Evolutionary conservation across 768 basidiomycete species (phyloP), one percentile per base, ranked within the genome.

Genomic region (Phylloporus sp.): DNA sequence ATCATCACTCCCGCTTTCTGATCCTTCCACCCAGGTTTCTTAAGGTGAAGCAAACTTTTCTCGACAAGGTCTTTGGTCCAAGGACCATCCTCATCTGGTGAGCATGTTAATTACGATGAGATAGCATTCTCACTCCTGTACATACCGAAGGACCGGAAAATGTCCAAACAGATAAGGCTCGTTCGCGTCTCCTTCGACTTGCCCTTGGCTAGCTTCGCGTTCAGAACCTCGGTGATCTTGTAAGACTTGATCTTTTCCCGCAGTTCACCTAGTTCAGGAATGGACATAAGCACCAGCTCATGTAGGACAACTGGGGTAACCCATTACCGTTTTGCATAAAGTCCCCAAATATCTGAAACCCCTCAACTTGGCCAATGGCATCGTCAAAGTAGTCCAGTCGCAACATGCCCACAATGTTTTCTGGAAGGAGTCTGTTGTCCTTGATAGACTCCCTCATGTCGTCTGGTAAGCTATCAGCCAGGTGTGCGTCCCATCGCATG

Each of bases 1-100:
- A 65, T 60, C 8, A 41, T 54, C 38, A 62, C 58, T 2, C 60
- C 63, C 11, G 60, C 61, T 23, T 64, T 64, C 49, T 62, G 63
- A 6, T 6, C 18, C 22, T 55, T 54, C 63, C 63, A 65, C 9
- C 6, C 24, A 5, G 18, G 10, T 0, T 36, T 35, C n/a, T 1
- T 9, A 8, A 63, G 31, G 10, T 36, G 31, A 2, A 38, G 2
- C 46, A 65, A 20, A 42, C 60, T 51, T 11, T 44, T 52, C 1
- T 26, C 8, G 5, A 65, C 51, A 4, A 64, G 61, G 6, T 53
- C 31, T 2, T 9, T 15, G 6, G 59, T 52, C 56, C 60, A 60
- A 0, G 49, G 52, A 36, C 50, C 54, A 0, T 53, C 6, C 18
- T 23, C 2, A 8, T 55, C 63, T 65, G 32, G 20, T 8, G 22